Conservation (phyloP, 2,329 filamentous ascomycete species). For the Epicoccum nigrum region DNA sequence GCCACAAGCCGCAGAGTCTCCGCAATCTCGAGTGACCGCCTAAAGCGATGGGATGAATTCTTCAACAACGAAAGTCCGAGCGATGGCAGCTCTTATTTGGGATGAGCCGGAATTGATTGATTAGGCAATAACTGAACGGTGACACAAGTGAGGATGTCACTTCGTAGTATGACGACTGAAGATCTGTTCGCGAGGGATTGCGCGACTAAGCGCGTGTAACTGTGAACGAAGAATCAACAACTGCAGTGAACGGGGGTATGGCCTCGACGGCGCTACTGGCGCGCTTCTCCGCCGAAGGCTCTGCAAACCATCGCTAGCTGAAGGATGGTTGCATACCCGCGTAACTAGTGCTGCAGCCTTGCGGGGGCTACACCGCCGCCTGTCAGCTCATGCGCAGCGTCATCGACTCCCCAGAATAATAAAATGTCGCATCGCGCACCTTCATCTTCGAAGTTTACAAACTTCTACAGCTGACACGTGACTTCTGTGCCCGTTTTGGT, state of each 20-base stretch:
- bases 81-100: background rate
- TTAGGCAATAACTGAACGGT: background rate
- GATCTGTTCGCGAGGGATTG: background rate
- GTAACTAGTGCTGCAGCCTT: conserved; percentile 20
- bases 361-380: conserved; percentile 10
- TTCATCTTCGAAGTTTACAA: background rate
- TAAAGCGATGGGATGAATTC: background rate
- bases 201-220: background rate
- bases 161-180: background rate
- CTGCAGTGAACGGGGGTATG: conserved; percentile 11
- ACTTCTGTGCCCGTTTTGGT: background rate
- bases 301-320: conserved; percentile 16
- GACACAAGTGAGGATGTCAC: background rate
- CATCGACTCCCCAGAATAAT: background rate
- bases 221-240: background rate
- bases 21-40: background rate
- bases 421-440: background rate
- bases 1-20: conserved; percentile 12
- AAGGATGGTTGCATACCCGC: conserved; percentile 14
- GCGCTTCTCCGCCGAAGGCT: conserved; percentile 16
- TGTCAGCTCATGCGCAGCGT: conserved; percentile 1
- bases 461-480: background rate
- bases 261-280: conserved; percentile 10
- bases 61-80: background rate
- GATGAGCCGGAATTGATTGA: background rate